Percentiles rank a stretch among this genome's conserved stretches.
These are phyloP conservation scores for Aureobasidium namibiae DNA, from an alignment of 2,329 filamentous ascomycete species.

Conservation along the genomic window DNA sequence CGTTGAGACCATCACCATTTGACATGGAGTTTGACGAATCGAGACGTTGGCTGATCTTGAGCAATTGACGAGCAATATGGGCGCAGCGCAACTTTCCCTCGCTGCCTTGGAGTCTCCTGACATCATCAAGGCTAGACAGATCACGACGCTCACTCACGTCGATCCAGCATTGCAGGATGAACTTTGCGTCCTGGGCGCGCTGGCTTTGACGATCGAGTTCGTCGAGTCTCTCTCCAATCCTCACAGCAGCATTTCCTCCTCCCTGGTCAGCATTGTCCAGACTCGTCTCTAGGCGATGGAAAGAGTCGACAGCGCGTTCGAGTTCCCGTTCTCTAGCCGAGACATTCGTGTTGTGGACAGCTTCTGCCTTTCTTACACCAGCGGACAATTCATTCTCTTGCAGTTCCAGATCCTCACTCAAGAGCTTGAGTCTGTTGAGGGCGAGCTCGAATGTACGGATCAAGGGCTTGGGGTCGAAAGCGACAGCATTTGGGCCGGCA, in stretches of 20 bases:
- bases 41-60: constrained; percentile 86
- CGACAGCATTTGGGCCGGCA: constrained; percentile 41
- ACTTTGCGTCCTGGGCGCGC: constrained; percentile 85
- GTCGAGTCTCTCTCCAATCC: constrained; percentile 88
- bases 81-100: constrained; percentile 93
- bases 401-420: constrained; percentile 78
- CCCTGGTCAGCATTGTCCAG: constrained; percentile 50
- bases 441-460: constrained; percentile 88
- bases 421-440: constrained; percentile 57
- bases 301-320: constrained; percentile 84
- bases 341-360: constrained; percentile 84
- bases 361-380: constrained; percentile 82
- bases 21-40: constrained; percentile 46
- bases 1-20: constrained; percentile 16
- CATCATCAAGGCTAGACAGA: constrained; percentile 77
- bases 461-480: constrained; percentile 90
- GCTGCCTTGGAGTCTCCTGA: constrained; percentile 73
- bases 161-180: constrained; percentile 92
- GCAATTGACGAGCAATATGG: constrained; percentile 83
- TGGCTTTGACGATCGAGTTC: constrained; percentile 88
- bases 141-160: constrained; percentile 88
- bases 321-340: constrained; percentile 82
- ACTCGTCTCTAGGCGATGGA: constrained; percentile 79
- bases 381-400: constrained; percentile 86
- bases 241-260: constrained; percentile 86